Conservation (phyloP, 140 eudicot species). For the Cichorium intybus region DNA sequence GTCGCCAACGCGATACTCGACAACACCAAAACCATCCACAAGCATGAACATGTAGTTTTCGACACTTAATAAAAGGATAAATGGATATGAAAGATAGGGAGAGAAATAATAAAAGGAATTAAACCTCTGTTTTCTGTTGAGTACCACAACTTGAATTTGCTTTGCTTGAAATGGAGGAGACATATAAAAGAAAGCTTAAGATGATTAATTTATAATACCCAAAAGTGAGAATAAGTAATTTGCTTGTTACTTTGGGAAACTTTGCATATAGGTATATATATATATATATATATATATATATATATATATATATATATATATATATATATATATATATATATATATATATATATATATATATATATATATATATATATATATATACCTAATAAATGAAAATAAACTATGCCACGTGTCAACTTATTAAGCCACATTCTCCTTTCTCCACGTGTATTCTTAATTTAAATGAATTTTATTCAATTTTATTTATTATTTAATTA, state of each 20-base stretch:
- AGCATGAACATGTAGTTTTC: background rate
- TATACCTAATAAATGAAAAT: too few species aligned
- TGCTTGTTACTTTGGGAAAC: conserved; percentile 33
- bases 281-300: too few species aligned
- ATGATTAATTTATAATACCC: conserved; percentile 8
- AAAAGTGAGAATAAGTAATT: conserved; percentile 30
- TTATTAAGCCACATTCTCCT: too few species aligned
- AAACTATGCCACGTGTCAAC: too few species aligned
- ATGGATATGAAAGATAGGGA: background rate
- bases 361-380: too few species aligned
- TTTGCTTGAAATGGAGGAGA: conserved; percentile 2
- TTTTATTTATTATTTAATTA: too few species aligned
- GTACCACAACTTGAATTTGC: conserved; percentile 1
- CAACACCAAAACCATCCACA: background rate
- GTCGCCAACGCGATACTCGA: background rate
- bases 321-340: too few species aligned
- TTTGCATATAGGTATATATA: too few species aligned
- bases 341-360: too few species aligned
- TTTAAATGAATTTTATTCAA: too few species aligned
- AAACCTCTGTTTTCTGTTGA: conserved; percentile 15
- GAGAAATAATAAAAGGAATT: background rate
- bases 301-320: too few species aligned
- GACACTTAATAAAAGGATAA: background rate
- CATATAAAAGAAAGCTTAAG: background rate
- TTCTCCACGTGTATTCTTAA: too few species aligned